phyloP scores from a whole-genome alignment of 2,329 filamentous ascomycete species.

The Aspergillus costaricaensis region DNA sequence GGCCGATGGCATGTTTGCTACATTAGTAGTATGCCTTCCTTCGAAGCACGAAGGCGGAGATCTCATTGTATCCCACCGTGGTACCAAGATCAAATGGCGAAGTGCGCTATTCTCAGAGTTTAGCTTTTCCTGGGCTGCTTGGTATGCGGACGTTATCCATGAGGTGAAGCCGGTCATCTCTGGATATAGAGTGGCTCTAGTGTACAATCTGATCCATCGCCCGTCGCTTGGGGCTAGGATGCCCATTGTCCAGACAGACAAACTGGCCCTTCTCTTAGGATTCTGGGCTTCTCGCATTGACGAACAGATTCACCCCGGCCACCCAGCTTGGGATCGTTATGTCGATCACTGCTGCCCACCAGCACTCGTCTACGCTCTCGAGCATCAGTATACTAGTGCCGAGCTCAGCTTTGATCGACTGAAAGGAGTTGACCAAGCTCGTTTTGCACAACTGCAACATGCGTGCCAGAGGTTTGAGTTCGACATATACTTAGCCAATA shows the following conservation, averaged over 20 bases:
- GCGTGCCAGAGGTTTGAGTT: not conserved
- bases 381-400: conserved; percentile 4
- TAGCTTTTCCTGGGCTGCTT: conserved; percentile 10
- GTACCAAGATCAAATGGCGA: not conserved
- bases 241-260: not conserved
- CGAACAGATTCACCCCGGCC: no score
- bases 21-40: conserved; percentile 12
- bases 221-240: conserved; percentile 1
- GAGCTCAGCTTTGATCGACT: not conserved
- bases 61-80: conserved; percentile 7
- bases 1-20: conserved; percentile 16
- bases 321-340: not conserved
- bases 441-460: not conserved
- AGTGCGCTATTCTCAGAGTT: conserved; percentile 8
- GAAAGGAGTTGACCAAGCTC: not conserved
- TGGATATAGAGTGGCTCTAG: conserved; percentile 14
- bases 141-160: conserved; percentile 14
- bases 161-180: conserved; percentile 11
- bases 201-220: conserved; percentile 16
- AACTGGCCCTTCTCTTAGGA: not conserved
- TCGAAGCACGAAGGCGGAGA: conserved; percentile 17
- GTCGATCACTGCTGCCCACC: not conserved
- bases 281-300: not conserved
- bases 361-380: conserved; percentile 8
- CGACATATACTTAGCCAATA: not conserved